A percentile compares a stretch with the other conserved stretches of the same genome.
Conservation (phyloP, 129 eudicot species). For the Saposhnikovia divaricata region DNA sequence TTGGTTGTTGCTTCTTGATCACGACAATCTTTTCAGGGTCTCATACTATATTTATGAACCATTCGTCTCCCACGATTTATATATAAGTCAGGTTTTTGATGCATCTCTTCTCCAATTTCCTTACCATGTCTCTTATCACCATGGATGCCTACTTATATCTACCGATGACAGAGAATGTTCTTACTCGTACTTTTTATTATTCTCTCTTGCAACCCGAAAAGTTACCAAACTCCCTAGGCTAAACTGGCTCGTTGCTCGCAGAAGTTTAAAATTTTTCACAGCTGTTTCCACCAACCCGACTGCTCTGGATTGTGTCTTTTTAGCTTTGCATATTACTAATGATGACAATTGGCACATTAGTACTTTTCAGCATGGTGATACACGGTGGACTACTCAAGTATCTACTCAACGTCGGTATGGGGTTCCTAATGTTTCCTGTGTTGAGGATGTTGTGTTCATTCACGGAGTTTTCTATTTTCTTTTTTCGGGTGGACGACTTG, state of each 20-base stretch:
- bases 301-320: background rate
- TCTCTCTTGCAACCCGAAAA: background rate
- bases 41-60: background rate
- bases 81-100: background rate
- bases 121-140: no score
- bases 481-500: no score
- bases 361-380: no score
- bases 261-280: background rate
- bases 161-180: background rate
- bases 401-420: no score
- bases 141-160: background rate
- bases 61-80: background rate
- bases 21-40: no score
- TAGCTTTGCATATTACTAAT: background rate
- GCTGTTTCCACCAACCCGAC: background rate
- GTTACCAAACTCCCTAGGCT: no score
- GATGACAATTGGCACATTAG: no score
- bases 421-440: no score
- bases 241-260: no score
- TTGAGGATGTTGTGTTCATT: no score
- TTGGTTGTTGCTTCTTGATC: background rate
- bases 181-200: background rate
- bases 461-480: no score
- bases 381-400: no score
- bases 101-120: background rate